phyloP scores from a whole-genome alignment of 768 basidiomycete genomes.

The Tubosaeta sp. region DNA sequence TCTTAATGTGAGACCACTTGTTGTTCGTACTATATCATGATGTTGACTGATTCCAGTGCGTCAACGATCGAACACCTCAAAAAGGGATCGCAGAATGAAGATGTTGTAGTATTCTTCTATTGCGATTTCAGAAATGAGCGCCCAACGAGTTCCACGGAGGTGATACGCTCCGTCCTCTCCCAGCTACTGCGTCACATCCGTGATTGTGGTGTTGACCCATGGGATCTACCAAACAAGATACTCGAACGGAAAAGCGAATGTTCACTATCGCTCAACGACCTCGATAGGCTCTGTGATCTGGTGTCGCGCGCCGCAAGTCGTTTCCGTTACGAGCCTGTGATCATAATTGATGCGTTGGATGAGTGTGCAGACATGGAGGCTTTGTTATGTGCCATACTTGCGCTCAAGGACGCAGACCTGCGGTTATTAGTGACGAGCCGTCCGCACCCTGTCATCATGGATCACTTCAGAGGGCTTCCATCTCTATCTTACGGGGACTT shows the following conservation, averaged over 20 bases:
- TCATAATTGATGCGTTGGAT: conserved; percentile 4
- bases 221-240: background rate
- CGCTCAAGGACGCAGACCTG: background rate
- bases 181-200: no score
- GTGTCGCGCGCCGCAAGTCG: background rate
- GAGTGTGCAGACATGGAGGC: background rate
- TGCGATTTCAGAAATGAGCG: no score
- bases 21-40: no score
- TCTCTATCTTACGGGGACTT: background rate
- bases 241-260: background rate
- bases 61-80: no score
- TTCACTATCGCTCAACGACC: background rate
- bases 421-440: background rate
- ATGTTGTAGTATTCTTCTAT: no score
- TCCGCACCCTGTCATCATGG: background rate
- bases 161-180: no score
- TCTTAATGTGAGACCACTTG: no score
- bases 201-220: no score
- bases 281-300: background rate
- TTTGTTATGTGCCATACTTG: background rate
- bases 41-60: no score
- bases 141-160: no score
- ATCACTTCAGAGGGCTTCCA: background rate
- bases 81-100: no score
- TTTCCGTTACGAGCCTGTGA: background rate